Evolutionary conservation across 2,329 filamentous ascomycete genomes (phyloP).

Genomic region (Cladosporium cucumerinum): DNA sequence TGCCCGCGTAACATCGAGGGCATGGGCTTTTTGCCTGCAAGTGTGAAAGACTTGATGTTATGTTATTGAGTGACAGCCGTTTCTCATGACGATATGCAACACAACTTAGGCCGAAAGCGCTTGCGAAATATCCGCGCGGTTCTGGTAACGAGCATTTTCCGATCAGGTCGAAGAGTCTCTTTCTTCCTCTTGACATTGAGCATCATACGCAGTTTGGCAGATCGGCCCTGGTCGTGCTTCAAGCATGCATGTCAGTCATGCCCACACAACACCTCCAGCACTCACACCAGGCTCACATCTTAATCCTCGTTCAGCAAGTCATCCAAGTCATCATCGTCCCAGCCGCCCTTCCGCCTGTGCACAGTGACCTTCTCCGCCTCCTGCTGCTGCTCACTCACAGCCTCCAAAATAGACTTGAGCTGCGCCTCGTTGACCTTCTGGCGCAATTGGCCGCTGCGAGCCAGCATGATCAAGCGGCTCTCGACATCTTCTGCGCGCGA

Average conservation of each 20-base stretch:
- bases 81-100: not conserved
- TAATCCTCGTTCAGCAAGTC: conserved; percentile 55
- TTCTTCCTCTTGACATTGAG: not conserved
- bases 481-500: conserved; percentile 86
- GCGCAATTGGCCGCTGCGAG: conserved; percentile 79
- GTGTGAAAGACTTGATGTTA: not conserved
- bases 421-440: conserved; percentile 88
- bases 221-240: not conserved
- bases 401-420: conserved; percentile 84
- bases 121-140: not conserved
- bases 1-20: not conserved
- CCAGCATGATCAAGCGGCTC: conserved; percentile 87
- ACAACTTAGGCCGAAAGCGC: not conserved
- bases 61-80: not conserved
- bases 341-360: conserved; percentile 74
- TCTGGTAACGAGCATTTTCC: not conserved
- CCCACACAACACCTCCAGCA: not conserved
- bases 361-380: conserved; percentile 83
- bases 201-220: not conserved
- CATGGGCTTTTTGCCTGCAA: not conserved
- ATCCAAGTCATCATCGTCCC: conserved; percentile 80
- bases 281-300: not conserved
- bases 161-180: not conserved
- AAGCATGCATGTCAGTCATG: not conserved
- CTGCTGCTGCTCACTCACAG: conserved; percentile 70